A percentile compares a stretch with the other conserved stretches of the same genome.
Conservation (phyloP, 2,329 filamentous ascomycete species). For the Coniosporium tulheliwenetii region DNA sequence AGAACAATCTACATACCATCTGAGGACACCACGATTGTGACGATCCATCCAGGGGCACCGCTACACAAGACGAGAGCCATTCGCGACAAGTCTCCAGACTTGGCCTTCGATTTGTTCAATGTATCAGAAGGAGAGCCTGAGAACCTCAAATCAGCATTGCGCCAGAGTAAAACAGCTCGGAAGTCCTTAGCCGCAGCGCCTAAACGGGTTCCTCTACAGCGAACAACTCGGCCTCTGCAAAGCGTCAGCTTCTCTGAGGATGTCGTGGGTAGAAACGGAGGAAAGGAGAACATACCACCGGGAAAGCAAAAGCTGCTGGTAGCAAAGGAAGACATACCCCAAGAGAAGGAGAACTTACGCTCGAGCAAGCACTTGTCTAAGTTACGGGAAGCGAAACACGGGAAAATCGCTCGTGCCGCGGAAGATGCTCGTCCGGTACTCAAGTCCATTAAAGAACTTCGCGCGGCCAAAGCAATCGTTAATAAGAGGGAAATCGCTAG, state of each 20-base stretch:
- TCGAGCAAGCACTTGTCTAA: constrained; percentile 1
- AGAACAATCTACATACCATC: constrained; percentile 35
- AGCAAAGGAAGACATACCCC: background rate
- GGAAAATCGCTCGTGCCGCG: background rate
- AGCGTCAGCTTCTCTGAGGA: constrained; percentile 26
- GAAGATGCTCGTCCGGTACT: no score
- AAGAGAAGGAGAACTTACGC: constrained; percentile 7
- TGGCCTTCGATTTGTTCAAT: no score
- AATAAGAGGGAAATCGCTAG: background rate
- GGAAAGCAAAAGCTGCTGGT: constrained; percentile 10
- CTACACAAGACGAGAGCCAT: constrained; percentile 6
- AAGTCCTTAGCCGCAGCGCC: constrained; percentile 29
- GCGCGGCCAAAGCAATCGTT: background rate
- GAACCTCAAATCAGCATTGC: background rate
- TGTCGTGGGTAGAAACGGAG: constrained; percentile 36
- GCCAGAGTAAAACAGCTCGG: constrained; percentile 15
- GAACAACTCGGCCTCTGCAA: constrained; percentile 21
- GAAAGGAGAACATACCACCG: constrained; percentile 49
- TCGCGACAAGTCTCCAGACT: background rate
- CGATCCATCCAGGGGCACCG: constrained; percentile 32
- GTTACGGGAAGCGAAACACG: background rate
- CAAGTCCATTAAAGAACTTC: no score
- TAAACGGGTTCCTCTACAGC: constrained; percentile 34
- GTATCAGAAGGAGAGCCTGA: no score
- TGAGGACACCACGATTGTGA: constrained; percentile 35